phyloP scores from a whole-genome alignment of 2,329 filamentous ascomycete species.

The Alternaria atra region DNA sequence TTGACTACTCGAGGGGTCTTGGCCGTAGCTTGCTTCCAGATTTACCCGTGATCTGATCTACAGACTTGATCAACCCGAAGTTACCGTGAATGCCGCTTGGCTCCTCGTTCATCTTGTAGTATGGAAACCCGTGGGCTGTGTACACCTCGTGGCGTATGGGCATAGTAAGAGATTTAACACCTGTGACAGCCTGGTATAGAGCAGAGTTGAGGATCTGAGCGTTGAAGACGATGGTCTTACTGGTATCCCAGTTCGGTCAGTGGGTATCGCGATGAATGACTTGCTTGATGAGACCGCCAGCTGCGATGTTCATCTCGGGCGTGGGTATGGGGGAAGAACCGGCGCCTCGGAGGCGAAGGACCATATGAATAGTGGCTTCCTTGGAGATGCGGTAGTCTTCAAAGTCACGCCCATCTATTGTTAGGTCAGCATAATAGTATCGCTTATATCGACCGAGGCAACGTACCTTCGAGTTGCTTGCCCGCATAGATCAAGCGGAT shows the following conservation, averaged over 20 bases:
- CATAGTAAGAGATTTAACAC: slow-evolving; percentile 41
- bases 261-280: slow-evolving; percentile 46
- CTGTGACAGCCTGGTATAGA: slow-evolving; percentile 50
- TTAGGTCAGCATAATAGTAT: slow-evolving; percentile 66
- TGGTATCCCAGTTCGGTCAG: slow-evolving; percentile 7
- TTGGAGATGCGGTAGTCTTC: slow-evolving; percentile 67
- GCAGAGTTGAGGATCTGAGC: slow-evolving; percentile 53
- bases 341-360: slow-evolving; percentile 71
- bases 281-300: slow-evolving; percentile 55
- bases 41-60: slow-evolving; percentile 33
- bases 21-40: too few species aligned
- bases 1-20: neutral
- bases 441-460: neutral
- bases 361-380: slow-evolving; percentile 71
- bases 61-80: slow-evolving; percentile 38
- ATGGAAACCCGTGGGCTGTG: slow-evolving; percentile 44
- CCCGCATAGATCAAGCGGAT: slow-evolving; percentile 71
- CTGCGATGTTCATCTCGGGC: slow-evolving; percentile 50
- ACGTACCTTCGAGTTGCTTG: slow-evolving; percentile 66
- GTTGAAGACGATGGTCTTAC: slow-evolving; percentile 48
- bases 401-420: slow-evolving; percentile 63
- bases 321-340: neutral
- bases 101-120: slow-evolving; percentile 49
- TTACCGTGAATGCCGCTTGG: slow-evolving; percentile 37
- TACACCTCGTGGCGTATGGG: slow-evolving; percentile 52